These are phyloP conservation scores for Stereum hirsutum DNA, from an alignment of 1,284 basidiomycete genomes.

Conservation along the genomic window DNA sequence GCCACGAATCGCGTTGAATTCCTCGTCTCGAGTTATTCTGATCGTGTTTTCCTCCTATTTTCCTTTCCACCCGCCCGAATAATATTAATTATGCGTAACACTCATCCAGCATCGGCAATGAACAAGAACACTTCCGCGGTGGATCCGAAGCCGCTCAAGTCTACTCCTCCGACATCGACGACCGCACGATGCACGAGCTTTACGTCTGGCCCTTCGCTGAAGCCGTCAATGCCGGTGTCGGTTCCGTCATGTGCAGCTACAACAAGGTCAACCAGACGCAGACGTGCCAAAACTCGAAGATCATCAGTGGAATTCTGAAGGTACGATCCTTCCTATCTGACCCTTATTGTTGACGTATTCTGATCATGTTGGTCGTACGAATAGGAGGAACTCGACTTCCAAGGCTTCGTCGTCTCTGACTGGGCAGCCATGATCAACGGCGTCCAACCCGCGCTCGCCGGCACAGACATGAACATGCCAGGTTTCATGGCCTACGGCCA, in stretches of 20 bases:
- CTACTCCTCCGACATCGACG: conserved; percentile 35
- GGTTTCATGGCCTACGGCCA: conserved; percentile 13
- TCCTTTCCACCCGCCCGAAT: too few relatives aligned
- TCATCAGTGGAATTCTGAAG: conserved; percentile 43
- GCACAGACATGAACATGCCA: conserved; percentile 19
- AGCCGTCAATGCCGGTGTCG: conserved; percentile 35
- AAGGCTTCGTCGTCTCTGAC: conserved; percentile 19
- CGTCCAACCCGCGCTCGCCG: conserved; percentile 10
- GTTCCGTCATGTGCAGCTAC: conserved; percentile 40
- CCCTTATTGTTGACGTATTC: background rate
- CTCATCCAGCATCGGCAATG: conserved; percentile 17
- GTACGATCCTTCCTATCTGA: background rate
- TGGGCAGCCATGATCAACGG: conserved; percentile 16
- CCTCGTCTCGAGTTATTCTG: too few relatives aligned
- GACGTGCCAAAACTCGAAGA: conserved; percentile 36
- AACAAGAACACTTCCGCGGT: conserved; percentile 27
- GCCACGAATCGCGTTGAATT: too few relatives aligned
- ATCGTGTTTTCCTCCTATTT: too few relatives aligned
- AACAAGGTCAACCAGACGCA: conserved; percentile 38
- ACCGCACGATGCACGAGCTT: conserved; percentile 30
- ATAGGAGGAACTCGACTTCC: conserved; percentile 25
- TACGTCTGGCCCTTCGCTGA: conserved; percentile 34
- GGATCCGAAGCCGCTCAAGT: conserved; percentile 12
- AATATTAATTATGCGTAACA: too few relatives aligned
- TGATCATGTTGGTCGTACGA: too few relatives aligned